Evolutionary conservation across 371 early-diverging fungal species (phyloP), one percentile per base, ranked within the genome.

Genomic region (Lichtheimia corymbifera): DNA sequence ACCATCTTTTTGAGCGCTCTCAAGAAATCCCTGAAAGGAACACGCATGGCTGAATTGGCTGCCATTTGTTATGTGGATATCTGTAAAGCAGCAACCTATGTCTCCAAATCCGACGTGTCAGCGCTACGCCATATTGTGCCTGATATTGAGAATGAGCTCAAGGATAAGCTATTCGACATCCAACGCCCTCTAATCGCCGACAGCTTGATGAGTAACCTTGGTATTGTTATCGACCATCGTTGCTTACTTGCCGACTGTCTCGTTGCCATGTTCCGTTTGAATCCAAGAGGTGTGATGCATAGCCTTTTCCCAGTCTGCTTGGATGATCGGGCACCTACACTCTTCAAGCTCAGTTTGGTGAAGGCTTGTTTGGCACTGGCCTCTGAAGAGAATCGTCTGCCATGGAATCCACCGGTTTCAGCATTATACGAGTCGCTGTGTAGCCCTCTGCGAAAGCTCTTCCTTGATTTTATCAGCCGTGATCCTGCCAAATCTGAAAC

Each of bases 51-150:
- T 52, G 95, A 94, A 52, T 83, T 91, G 15, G 86, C 91, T 6
- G 85, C 86, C 5, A 83, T 89, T 18, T 91, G 91, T 65, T 91
- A 86, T 54, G 90, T 92, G 3, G 95, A 94, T 62, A 73, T 94
- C 6, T 91, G 90, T 68, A 87, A 88, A 59, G 93, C 92, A 2
- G 83, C 86, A 5, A 88, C 91, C 0, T 92, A 86, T 65, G 83
- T 91, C 2, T 69, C 83, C 24, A 85, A 83, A 59, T 73, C 74
- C 18, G 91, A 91, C 20, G 76, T 81, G 4, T 84, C 85, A 0
- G 84, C 89, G 0, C 70, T 93, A 50, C 77, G 87, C 30, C 74
- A 83, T 22, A 75, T 92, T 35, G 88, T 90, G 4, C 86, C 90
- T 11, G 88, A 89, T 55, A 77, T 91, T 28, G 94, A 93, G 70